Evolutionary conservation across 2,329 filamentous ascomycete genomes (phyloP).

Genomic region (Botryotinia globosa): DNA sequence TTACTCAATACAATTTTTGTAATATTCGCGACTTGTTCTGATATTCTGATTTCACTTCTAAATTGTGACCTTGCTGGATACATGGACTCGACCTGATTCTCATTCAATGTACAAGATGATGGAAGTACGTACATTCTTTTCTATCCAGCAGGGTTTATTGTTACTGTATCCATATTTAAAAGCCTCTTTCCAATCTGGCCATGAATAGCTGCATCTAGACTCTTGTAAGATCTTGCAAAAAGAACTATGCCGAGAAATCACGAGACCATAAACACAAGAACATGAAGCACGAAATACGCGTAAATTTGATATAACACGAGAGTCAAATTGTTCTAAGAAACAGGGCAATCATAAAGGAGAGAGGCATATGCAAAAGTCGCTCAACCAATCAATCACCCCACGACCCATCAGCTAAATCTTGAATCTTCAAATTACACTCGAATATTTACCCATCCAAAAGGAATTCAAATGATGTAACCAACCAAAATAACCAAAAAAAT

Average conservation of each 20-base stretch:
- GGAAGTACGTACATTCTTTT: background rate
- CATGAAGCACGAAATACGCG: background rate
- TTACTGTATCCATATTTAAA: background rate
- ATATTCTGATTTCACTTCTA: background rate
- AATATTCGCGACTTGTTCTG: background rate
- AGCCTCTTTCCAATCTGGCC: background rate
- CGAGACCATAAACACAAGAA: background rate
- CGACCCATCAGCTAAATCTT: background rate
- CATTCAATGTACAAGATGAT: background rate
- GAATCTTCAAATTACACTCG: background rate
- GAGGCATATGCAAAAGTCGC: background rate
- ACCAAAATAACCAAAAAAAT: background rate
- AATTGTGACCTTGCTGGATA: background rate
- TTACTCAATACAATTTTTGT: background rate
- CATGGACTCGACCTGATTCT: too few relatives aligned
- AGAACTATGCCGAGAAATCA: background rate
- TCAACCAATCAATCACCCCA: background rate
- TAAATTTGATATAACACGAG: background rate
- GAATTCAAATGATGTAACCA: constrained; percentile 3
- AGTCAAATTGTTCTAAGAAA: background rate
- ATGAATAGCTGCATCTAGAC: background rate
- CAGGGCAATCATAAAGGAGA: background rate
- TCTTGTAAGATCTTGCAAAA: background rate
- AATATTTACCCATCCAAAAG: background rate
- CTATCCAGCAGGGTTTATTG: background rate